These are phyloP conservation scores for Arctostaphylos glauca DNA, from an alignment of 148 eudicot genomes.

Conservation along the genomic window DNA sequence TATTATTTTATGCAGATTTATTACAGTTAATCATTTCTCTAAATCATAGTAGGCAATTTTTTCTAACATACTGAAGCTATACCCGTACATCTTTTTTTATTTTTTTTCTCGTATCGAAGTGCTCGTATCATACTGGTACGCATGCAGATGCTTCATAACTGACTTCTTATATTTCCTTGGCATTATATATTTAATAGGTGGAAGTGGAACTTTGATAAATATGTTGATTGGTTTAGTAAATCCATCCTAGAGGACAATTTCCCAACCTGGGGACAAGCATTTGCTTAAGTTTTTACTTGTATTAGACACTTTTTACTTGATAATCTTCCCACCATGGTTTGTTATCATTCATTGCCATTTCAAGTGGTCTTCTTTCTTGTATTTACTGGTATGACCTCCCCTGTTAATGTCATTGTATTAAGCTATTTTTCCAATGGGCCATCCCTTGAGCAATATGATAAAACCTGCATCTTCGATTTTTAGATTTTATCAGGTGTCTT, in stretches of 20 bases:
- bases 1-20: not conserved
- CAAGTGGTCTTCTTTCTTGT: conserved; percentile 1
- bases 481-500: conserved; percentile 24
- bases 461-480: not conserved
- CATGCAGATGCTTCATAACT: not conserved
- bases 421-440: not conserved
- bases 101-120: not conserved
- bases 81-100: not conserved
- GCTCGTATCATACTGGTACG: not conserved
- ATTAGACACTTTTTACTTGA: not conserved
- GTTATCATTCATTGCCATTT: not conserved
- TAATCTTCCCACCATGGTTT: not conserved
- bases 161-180: not conserved
- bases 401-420: not conserved
- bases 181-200: not conserved
- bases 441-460: not conserved
- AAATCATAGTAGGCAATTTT: not conserved
- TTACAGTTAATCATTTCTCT: not conserved
- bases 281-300: not conserved
- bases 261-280: not conserved
- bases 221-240: not conserved
- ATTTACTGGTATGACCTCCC: not conserved
- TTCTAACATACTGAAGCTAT: not conserved
- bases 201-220: not conserved
- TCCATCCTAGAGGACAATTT: not conserved